Percentiles rank a stretch among this genome's conserved stretches.
These are phyloP conservation scores for Nidularia pulvinata DNA, from an alignment of 768 basidiomycete genomes.

Conservation along the genomic window DNA sequence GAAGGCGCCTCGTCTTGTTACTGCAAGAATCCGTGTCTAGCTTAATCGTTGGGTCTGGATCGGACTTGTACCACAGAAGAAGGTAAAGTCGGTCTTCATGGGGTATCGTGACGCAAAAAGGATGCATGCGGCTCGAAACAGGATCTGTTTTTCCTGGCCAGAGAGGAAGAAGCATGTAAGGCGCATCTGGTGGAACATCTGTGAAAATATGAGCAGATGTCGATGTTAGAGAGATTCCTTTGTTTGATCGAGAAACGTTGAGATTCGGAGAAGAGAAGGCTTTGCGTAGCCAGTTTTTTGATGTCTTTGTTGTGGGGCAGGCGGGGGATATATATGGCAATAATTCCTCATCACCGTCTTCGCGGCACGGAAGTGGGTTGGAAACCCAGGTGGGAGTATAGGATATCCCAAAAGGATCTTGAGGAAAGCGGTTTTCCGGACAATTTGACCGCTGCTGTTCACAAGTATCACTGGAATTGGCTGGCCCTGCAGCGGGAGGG, in stretches of 20 bases:
- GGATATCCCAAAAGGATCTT: too few relatives aligned
- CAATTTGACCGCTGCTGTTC: too few relatives aligned
- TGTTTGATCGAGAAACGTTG: not conserved
- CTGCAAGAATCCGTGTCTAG: not conserved
- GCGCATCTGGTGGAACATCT: not conserved
- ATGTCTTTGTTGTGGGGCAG: too few relatives aligned
- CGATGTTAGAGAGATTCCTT: not conserved
- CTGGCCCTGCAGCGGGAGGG: not conserved
- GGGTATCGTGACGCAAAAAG: not conserved
- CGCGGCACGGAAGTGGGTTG: not conserved
- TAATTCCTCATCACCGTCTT: not conserved
- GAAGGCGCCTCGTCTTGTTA: not conserved
- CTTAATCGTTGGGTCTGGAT: not conserved
- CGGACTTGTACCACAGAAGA: not conserved
- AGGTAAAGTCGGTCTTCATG: not conserved
- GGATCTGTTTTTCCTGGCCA: not conserved
- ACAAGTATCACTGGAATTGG: too few relatives aligned
- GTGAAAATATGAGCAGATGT: not conserved
- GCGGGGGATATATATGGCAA: not conserved
- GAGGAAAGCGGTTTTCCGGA: too few relatives aligned
- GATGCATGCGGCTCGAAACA: not conserved
- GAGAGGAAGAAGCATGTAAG: conserved; percentile 1
- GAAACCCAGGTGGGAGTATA: not conserved
- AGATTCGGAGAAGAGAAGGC: not conserved
- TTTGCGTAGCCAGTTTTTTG: not conserved